phyloP scores from a whole-genome alignment of 2,329 filamentous ascomycete species.

The Penicillium sp. region DNA sequence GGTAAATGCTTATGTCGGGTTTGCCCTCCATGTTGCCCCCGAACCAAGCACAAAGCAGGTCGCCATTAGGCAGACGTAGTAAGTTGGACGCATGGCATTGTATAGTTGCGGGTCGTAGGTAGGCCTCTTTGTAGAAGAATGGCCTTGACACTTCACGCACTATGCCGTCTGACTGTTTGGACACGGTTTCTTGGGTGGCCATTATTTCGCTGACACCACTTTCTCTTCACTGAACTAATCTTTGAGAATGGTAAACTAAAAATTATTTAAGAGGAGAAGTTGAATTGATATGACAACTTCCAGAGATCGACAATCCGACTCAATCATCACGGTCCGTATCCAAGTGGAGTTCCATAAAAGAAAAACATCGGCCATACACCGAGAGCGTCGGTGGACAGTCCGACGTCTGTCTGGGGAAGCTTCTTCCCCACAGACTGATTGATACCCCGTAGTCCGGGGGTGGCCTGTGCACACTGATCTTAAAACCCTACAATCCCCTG shows the following conservation, averaged over 20 bases:
- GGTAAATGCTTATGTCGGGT: constrained; percentile 44
- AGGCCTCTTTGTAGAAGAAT: constrained; percentile 15
- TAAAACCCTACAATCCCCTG: background rate
- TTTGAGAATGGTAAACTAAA: too few species aligned
- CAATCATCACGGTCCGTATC: too few species aligned
- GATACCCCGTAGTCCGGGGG: background rate
- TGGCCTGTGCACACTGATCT: background rate
- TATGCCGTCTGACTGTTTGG: background rate
- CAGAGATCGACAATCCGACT: too few species aligned
- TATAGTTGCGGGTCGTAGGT: constrained; percentile 37
- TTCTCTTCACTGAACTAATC: background rate
- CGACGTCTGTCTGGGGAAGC: background rate
- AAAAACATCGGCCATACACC: background rate
- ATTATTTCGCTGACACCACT: background rate
- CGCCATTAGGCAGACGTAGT: constrained; percentile 37
- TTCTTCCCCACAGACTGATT: background rate
- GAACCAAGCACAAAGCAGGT: constrained; percentile 44
- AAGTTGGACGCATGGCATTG: constrained; percentile 47
- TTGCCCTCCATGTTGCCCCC: constrained; percentile 45
- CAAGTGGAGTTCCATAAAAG: too few species aligned
- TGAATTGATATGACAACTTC: too few species aligned
- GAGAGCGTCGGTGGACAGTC: constrained; percentile 5
- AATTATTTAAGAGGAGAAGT: too few species aligned
- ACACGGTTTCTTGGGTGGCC: constrained; percentile 8
- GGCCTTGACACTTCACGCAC: constrained; percentile 1